These are phyloP conservation scores for Gaeumannomyces sp. DNA, from an alignment of 2,329 filamentous ascomycete genomes.

Conservation along the genomic window DNA sequence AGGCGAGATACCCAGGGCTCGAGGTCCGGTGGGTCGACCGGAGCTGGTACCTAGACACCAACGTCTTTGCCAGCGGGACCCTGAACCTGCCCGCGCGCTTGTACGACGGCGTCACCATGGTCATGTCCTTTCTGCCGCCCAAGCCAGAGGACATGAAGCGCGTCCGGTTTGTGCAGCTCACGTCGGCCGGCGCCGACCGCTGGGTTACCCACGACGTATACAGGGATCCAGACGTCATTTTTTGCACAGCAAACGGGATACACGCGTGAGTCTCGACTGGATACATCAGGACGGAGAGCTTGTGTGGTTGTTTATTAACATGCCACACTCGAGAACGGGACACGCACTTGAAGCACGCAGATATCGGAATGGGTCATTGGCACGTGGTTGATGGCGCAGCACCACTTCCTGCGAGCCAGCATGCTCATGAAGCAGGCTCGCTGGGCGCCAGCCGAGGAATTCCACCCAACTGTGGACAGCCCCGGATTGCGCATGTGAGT, in stretches of 20 bases:
- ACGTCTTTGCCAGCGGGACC: constrained; percentile 4
- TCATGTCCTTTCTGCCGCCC: constrained; percentile 28
- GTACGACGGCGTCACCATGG: constrained; percentile 36
- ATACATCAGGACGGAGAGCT: background rate
- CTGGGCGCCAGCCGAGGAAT: constrained; percentile 36
- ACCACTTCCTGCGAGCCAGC: constrained; percentile 33
- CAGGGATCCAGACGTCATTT: constrained; percentile 27
- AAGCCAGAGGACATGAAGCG: constrained; percentile 24
- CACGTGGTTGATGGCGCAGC: constrained; percentile 44
- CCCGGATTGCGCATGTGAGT: constrained; percentile 44
- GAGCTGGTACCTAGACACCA: background rate
- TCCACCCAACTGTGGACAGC: constrained; percentile 32
- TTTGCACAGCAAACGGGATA: constrained; percentile 35
- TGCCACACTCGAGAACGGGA: background rate
- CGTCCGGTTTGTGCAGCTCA: constrained; percentile 38
- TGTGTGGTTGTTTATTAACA: background rate
- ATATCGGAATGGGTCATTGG: constrained; percentile 52
- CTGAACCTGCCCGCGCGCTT: constrained; percentile 21
- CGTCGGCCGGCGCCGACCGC: constrained; percentile 36
- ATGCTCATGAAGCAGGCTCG: constrained; percentile 38
- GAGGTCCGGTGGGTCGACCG: constrained; percentile 16
- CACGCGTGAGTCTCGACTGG: constrained; percentile 29
- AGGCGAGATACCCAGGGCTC: constrained; percentile 15
- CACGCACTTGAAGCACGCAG: constrained; percentile 35
- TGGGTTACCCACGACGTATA: constrained; percentile 32